A percentile compares a stretch with the other conserved stretches of the same genome.
Evolutionary conservation across 2,329 filamentous ascomycete genomes (phyloP).

Genomic region (Ilyonectria robusta): DNA sequence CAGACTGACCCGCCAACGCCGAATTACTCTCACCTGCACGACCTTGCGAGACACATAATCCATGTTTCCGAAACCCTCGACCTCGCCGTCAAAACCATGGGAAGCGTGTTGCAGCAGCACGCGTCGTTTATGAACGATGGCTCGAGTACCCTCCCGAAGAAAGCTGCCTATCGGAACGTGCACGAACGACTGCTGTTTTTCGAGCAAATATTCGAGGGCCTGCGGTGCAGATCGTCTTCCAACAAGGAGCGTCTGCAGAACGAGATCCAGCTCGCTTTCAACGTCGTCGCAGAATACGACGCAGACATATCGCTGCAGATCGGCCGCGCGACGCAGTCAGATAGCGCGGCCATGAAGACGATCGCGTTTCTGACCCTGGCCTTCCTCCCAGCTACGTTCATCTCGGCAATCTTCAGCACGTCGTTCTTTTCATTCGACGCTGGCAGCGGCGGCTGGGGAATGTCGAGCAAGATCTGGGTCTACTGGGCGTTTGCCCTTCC

Average conservation of each 20-base stretch:
- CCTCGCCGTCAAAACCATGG: constrained; percentile 51
- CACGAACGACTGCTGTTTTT: constrained; percentile 52
- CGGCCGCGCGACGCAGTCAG: constrained; percentile 56
- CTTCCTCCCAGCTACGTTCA: constrained; percentile 67
- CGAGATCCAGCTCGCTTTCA: constrained; percentile 68
- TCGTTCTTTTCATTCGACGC: constrained; percentile 57
- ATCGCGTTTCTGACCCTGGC: constrained; percentile 63
- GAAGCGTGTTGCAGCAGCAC: constrained; percentile 53
- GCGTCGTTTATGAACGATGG: constrained; percentile 28
- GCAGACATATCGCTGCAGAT: constrained; percentile 56
- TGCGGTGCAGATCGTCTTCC: constrained; percentile 54
- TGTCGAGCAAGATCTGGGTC: constrained; percentile 54
- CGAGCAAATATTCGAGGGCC: constrained; percentile 52
- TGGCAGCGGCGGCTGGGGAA: constrained; percentile 43
- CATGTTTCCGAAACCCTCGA: constrained; percentile 61
- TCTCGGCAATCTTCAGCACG: constrained; percentile 63
- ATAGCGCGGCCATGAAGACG: constrained; percentile 67
- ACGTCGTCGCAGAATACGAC: constrained; percentile 60
- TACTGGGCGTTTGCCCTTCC: constrained; percentile 53
- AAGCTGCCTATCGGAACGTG: constrained; percentile 37
- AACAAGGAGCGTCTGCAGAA: constrained; percentile 64
- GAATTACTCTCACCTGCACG: constrained; percentile 55
- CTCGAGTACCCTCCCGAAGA: background rate
- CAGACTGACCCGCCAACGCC: constrained; percentile 45
- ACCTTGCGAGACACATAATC: constrained; percentile 60